Conservation (phyloP, 2,329 filamentous ascomycete genomes). For the Aspergillus fumigatiaffinis region DNA sequence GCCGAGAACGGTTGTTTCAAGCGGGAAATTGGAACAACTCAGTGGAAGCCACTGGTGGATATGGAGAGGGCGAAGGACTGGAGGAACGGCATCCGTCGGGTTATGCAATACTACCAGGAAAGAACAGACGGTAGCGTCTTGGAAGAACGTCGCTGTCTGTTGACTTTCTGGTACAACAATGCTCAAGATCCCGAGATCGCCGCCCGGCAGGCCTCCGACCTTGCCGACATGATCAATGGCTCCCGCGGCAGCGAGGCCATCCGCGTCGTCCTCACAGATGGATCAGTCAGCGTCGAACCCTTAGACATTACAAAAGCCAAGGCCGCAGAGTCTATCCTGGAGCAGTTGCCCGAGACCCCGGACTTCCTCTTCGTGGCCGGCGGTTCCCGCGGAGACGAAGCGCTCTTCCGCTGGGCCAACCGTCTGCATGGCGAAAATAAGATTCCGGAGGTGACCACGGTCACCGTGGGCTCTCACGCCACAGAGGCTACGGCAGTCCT, state of each 20-base stretch:
- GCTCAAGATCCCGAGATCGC: conserved; percentile 72
- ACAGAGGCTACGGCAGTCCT: conserved; percentile 79
- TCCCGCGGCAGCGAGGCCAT: conserved; percentile 77
- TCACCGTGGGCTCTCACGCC: conserved; percentile 77
- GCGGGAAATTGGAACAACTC: conserved; percentile 59
- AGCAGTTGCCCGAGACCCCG: conserved; percentile 57
- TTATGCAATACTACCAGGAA: conserved; percentile 83
- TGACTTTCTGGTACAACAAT: conserved; percentile 82
- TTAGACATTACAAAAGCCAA: conserved; percentile 81
- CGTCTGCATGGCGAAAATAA: conserved; percentile 54
- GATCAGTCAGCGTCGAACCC: conserved; percentile 77
- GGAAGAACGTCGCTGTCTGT: conserved; percentile 78
- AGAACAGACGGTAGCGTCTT: conserved; percentile 81
- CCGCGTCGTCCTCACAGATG: conserved; percentile 75
- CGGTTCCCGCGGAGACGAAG: conserved; percentile 83
- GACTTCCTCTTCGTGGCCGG: conserved; percentile 88
- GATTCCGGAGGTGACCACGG: conserved; percentile 69
- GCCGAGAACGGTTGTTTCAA: conserved; percentile 92
- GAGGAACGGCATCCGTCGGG: conserved; percentile 77
- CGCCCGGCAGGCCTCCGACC: conserved; percentile 77
- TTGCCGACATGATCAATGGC: conserved; percentile 90
- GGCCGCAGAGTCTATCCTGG: conserved; percentile 68
- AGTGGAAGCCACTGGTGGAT: conserved; percentile 75
- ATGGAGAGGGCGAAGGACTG: conserved; percentile 65
- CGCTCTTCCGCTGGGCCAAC: conserved; percentile 93